Percentiles rank a stretch among this genome's conserved stretches.
Evolutionary conservation across 768 basidiomycete species (phyloP).

Genomic region (Botryobasidium botryosum): DNA sequence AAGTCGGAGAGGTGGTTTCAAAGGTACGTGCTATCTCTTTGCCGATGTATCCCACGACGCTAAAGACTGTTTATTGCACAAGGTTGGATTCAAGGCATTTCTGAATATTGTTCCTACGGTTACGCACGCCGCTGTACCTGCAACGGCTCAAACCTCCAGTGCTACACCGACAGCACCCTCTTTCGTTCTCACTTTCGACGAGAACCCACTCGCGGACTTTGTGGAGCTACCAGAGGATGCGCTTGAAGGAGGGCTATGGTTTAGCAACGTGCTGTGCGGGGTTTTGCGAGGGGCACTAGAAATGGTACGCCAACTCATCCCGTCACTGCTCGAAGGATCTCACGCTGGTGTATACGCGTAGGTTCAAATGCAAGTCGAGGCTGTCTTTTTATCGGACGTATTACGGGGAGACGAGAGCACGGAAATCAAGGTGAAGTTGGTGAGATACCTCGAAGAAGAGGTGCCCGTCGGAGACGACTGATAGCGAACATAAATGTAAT

Average conservation of each 20-base stretch:
- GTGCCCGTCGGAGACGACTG: slow-evolving; percentile 84
- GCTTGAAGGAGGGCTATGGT: slow-evolving; percentile 87
- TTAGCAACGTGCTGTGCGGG: slow-evolving; percentile 90
- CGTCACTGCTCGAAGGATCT: background rate
- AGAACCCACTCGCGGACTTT: slow-evolving; percentile 93
- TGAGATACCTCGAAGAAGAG: slow-evolving; percentile 92
- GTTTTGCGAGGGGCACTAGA: slow-evolving; percentile 85
- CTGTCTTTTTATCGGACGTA: slow-evolving; percentile 75
- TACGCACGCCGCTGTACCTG: slow-evolving; percentile 35
- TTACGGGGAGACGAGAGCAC: slow-evolving; percentile 88
- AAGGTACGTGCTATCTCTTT: slow-evolving; percentile 39
- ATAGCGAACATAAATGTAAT: too few species aligned
- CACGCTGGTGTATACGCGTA: slow-evolving; percentile 21
- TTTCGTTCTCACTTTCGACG: slow-evolving; percentile 79
- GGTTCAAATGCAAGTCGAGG: slow-evolving; percentile 94
- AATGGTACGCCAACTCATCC: slow-evolving; percentile 55
- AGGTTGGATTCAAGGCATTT: slow-evolving; percentile 98
- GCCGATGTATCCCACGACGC: background rate
- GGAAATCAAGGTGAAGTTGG: slow-evolving; percentile 76
- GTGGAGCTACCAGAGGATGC: slow-evolving; percentile 92
- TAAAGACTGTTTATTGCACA: slow-evolving; percentile 1
- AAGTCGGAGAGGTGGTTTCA: slow-evolving; percentile 87
- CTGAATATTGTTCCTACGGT: slow-evolving; percentile 80
- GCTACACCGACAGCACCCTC: slow-evolving; percentile 2
- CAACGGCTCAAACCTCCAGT: slow-evolving; percentile 1